phyloP scores from a whole-genome alignment of 257 asterid species.

The Jaltomata sinuosa region DNA sequence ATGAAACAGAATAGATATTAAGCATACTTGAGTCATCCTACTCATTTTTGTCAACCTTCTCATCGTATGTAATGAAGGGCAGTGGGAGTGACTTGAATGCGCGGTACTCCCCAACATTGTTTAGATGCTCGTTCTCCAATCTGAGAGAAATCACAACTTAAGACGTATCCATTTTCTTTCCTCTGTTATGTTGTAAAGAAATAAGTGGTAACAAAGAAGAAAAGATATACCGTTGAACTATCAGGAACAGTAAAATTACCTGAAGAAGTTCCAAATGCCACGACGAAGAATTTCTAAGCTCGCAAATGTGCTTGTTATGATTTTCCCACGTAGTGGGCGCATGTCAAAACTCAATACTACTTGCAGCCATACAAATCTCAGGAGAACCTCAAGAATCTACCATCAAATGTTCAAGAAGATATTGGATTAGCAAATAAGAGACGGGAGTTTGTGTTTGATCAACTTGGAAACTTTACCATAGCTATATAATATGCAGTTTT shows the following conservation, averaged over 20 bases:
- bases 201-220: not conserved
- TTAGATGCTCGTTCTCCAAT: constrained; percentile 69
- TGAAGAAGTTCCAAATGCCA: constrained; percentile 63
- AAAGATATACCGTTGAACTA: not conserved
- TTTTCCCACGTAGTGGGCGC: constrained; percentile 28
- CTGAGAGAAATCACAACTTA: constrained; percentile 11
- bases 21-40: not conserved
- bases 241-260: constrained; percentile 13
- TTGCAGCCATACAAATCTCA: constrained; percentile 71
- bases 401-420: not conserved
- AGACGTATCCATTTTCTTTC: not conserved
- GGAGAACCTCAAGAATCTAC: constrained; percentile 38
- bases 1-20: not conserved
- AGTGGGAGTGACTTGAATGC: constrained; percentile 68
- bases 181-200: not conserved
- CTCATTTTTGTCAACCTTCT: constrained; percentile 25
- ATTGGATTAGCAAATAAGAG: not conserved
- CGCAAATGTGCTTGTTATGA: constrained; percentile 33
- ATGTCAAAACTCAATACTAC: constrained; percentile 34
- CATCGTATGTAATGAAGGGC: constrained; percentile 39
- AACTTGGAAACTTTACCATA: constrained; percentile 30
- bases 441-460: not conserved
- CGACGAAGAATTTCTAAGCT: constrained; percentile 59
- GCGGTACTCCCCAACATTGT: constrained; percentile 60
- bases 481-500: constrained; percentile 42